Base-by-base conservation (phyloP, 768 basidiomycete species). In the Lepiota subincarnata region DNA sequence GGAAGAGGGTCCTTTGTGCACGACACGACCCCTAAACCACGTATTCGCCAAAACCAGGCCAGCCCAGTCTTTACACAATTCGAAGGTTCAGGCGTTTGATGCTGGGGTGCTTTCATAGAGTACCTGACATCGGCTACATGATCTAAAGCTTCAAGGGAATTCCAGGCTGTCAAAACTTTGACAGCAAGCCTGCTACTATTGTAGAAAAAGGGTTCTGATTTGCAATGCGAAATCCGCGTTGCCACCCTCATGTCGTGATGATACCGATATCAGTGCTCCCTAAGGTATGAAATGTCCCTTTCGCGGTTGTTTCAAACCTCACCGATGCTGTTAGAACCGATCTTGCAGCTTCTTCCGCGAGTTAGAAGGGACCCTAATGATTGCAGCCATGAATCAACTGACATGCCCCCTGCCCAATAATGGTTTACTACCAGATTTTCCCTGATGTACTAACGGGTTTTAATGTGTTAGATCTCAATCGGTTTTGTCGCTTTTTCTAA, bases 151-250 rank as follows among this genome's bases (percentile, higher is more conserved):
- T 54, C 53, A 14, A 54, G 42, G 38, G 39, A 51, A n/a, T 45
- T 31, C 51, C 20, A n/a, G 6, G 12, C 19, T 28, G 35, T 44
- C 18, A 48, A 1, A 14, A 20, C 35, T 18, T 43, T 13, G 31
- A 35, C 41, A 16, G 38, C 34, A 37, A 38, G 14, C 12, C 38
- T 28, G 16, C n/a, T n/a, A 46, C 8, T 31, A 16, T 18, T 20
- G 11, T 50, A 26, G 31, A 44, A 52, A 44, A 20, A 8, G 45
- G 45, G n/a, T 36, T 41, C 37, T 41, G 45, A 41, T n/a, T 13
- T 40, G 53, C 53, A 47, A 48, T n/a, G 46, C 53, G 53, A 41
- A 47, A 41, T 28, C 53, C 53, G 47, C 53, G 45, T 54, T 54
- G 53, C 34, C 31, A 35, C 45, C 43, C 44, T 24, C 44, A 37